Evolutionary conservation across 2,329 filamentous ascomycete genomes (phyloP).

Genomic region (Fusarium sterilihyphosum): DNA sequence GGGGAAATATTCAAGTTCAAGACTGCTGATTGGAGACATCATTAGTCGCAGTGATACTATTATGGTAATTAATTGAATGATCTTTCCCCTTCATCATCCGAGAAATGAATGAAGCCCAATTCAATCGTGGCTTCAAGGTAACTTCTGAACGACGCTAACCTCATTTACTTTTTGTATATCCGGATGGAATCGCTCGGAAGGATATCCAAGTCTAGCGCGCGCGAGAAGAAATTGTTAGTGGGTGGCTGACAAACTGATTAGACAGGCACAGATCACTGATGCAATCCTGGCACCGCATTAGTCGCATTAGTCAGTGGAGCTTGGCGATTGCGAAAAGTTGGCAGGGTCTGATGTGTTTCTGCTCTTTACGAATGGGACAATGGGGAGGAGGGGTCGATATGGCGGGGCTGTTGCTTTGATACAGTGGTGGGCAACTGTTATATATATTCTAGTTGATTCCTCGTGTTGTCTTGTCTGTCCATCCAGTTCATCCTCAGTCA

Average conservation of each 20-base stretch:
- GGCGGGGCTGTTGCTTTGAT: constrained; percentile 10
- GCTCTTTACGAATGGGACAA: constrained; percentile 1
- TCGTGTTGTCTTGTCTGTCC: not conserved
- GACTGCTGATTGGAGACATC: too few relatives aligned
- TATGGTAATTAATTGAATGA: not conserved
- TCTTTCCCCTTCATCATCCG: not conserved
- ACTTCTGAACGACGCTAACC: not conserved
- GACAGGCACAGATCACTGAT: constrained; percentile 4
- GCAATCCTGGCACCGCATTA: constrained; percentile 14
- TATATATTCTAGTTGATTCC: constrained; percentile 24
- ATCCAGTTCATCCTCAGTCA: not conserved
- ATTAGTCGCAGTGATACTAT: not conserved
- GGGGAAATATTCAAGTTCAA: too few relatives aligned
- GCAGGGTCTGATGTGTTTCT: constrained; percentile 7
- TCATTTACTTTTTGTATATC: not conserved
- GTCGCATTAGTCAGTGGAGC: constrained; percentile 27
- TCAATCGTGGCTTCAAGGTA: not conserved
- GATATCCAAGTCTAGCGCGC: not conserved
- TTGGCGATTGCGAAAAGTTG: constrained; percentile 16
- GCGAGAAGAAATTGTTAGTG: not conserved
- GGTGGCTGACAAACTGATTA: not conserved
- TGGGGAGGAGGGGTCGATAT: constrained; percentile 8
- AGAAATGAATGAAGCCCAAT: not conserved
- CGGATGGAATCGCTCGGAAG: not conserved
- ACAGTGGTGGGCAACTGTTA: not conserved